Evolutionary conservation across 73 alveolate genomes (phyloP).

Genomic region (Paramecium bursaria): DNA sequence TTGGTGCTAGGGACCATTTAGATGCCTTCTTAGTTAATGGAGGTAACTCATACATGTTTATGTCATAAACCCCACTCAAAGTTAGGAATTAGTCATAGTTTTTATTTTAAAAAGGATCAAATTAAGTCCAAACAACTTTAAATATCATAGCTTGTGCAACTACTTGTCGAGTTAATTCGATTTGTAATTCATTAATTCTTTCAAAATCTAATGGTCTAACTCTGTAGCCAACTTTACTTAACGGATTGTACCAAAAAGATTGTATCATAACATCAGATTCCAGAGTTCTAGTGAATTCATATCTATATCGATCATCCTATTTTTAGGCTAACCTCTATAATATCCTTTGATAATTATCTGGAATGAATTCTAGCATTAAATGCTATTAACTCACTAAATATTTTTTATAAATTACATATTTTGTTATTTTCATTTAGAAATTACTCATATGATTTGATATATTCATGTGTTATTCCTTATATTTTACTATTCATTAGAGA

Average conservation of each 20-base stretch:
- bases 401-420: slow-evolving; percentile 15
- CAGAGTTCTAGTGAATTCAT: slow-evolving; percentile 20
- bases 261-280: background rate
- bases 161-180: slow-evolving; percentile 23
- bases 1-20: slow-evolving; percentile 5
- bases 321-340: slow-evolving; percentile 38
- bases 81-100: slow-evolving; percentile 19
- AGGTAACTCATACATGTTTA: background rate
- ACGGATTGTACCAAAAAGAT: slow-evolving; percentile 42
- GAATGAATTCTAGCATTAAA: slow-evolving; percentile 25
- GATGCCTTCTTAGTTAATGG: slow-evolving; percentile 11
- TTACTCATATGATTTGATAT: background rate
- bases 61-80: slow-evolving; percentile 28
- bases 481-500: slow-evolving; percentile 15
- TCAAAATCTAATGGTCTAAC: slow-evolving; percentile 20
- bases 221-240: slow-evolving; percentile 36
- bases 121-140: slow-evolving; percentile 1
- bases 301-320: slow-evolving; percentile 18
- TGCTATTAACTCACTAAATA: slow-evolving; percentile 14
- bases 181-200: background rate
- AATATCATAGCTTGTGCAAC: slow-evolving; percentile 12
- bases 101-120: slow-evolving; percentile 12
- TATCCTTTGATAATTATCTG: slow-evolving; percentile 18
- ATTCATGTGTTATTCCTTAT: background rate
- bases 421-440: slow-evolving; percentile 25